Conservation (phyloP, 345 rosid genomes). For the Clausena lansium region DNA sequence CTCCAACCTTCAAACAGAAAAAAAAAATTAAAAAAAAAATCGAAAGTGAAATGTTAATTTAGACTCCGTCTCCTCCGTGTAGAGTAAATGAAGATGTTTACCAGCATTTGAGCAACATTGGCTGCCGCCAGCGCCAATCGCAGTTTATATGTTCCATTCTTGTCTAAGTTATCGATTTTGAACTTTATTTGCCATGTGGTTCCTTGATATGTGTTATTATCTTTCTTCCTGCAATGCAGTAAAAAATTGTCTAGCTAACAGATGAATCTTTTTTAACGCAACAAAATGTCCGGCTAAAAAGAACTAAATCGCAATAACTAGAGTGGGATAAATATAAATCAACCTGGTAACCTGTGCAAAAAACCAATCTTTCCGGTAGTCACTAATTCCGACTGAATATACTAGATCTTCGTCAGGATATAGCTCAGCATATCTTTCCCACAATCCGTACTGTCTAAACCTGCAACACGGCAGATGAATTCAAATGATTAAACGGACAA, state of each 20-base stretch:
- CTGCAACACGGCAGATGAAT: slow-evolving; percentile 24
- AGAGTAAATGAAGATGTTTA: too few species aligned
- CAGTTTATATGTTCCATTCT: slow-evolving; percentile 34
- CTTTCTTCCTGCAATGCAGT: slow-evolving; percentile 21
- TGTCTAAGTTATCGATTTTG: slow-evolving; percentile 20
- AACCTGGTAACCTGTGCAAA: slow-evolving; percentile 80
- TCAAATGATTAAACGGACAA: too few species aligned
- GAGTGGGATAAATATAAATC: neutral
- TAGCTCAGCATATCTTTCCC: slow-evolving; percentile 81
- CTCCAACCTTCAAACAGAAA: slow-evolving; percentile 32
- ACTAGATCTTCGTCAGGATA: slow-evolving; percentile 66
- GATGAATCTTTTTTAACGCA: neutral
- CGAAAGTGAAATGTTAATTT: neutral
- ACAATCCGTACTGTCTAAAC: slow-evolving; percentile 81
- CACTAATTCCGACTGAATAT: slow-evolving; percentile 61
- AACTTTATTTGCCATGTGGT: slow-evolving; percentile 62
- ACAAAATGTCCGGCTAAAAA: too few species aligned
- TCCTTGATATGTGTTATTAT: slow-evolving; percentile 25
- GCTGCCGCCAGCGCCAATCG: slow-evolving; percentile 60
- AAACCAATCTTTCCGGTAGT: slow-evolving; percentile 78
- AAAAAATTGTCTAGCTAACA: neutral
- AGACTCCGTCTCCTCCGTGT: neutral
- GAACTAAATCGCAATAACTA: too few species aligned
- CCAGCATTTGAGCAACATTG: too few species aligned
- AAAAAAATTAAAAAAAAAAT: neutral